Evolutionary conservation across 2,329 filamentous ascomycete genomes (phyloP), one percentile per base, ranked within the genome.

Genomic region (Tolypocladium inflatum): DNA sequence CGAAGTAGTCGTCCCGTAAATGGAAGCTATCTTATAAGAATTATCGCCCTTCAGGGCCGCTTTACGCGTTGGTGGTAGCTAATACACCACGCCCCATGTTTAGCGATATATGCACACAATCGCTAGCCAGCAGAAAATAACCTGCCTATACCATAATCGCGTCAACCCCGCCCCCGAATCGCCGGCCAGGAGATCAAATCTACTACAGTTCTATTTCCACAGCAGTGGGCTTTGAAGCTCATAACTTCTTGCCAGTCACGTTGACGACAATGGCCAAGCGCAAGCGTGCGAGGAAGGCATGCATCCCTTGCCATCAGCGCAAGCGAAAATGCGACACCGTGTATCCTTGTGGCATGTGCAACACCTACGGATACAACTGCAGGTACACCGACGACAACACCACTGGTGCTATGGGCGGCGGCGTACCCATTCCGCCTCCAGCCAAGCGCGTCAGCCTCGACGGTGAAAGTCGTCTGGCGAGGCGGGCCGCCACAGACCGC

Each of bases 311-410:
- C 54, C 63, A 63, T 17, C 60, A 64, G 54, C 62, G 64, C 42
- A 66, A 66, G 58, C 60, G 63, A 21, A 66, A 66, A 61, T 66
- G 64, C 57, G 63, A 66, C 56, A 59, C 54, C 57, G 30, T 57
- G n/a, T 56, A 59, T 13, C 63, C 64, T 26, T 66, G 64, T 51
- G 62, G 57, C 58, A 63, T 59, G 51, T 66, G 64, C 48, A 62
- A 59, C 33, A 58, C 61, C 2, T 66, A 66, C 51, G 61, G 62
- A 52, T 66, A 66, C 59, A 55, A 61, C 51, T 66, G 64, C 62
- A 57, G 51, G 19, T 65, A 62, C 51, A 55, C 41, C 21, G 58
- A n/a, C 33, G 56, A 60, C 38, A 55, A 59, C 35, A 58, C 23
- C 50, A 43, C 33, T 58, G 41, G 50, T 43, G 37, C 54, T 42